phyloP scores from a whole-genome alignment of 1,139 yeast species.

The Sugiyamaella grinbergsii region DNA sequence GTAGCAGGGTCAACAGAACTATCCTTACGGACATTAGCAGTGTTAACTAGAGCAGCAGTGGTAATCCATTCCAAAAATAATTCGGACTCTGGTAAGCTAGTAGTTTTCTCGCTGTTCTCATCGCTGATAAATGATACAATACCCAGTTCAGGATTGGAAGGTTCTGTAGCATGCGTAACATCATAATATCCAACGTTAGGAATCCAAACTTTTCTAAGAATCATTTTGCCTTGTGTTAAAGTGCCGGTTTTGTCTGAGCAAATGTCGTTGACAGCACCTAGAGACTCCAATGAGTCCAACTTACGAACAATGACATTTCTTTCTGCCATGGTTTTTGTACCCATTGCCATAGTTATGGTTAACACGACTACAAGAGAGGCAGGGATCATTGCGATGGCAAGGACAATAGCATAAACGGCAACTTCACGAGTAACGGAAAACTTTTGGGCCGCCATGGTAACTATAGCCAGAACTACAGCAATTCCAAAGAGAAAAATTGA shows the following conservation, averaged over 20 bases:
- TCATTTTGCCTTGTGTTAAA: conserved; percentile 78
- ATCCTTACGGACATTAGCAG: conserved; percentile 58
- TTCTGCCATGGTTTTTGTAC: conserved; percentile 74
- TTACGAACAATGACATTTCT: conserved; percentile 76
- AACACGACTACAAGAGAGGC: conserved; percentile 78
- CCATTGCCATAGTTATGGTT: conserved; percentile 85
- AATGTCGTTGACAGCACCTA: conserved; percentile 78
- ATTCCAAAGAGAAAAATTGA: conserved; percentile 68
- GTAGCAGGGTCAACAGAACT: conserved; percentile 43
- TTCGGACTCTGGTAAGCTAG: conserved; percentile 30
- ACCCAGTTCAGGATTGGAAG: conserved; percentile 65
- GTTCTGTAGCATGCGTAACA: conserved; percentile 63
- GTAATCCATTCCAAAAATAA: conserved; percentile 53
- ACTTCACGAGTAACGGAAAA: conserved; percentile 68
- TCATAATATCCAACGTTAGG: conserved; percentile 72
- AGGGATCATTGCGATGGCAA: conserved; percentile 82
- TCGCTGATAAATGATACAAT: conserved; percentile 38
- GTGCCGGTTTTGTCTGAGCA: conserved; percentile 80
- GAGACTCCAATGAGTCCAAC: conserved; percentile 74
- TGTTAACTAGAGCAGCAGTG: conserved; percentile 71
- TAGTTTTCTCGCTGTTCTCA: conserved; percentile 37
- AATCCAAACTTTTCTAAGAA: conserved; percentile 70
- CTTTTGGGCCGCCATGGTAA: conserved; percentile 78
- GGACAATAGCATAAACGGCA: conserved; percentile 81
- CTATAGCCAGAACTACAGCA: conserved; percentile 75